Conservation (phyloP, 2,329 filamentous ascomycete species). For the Colletotrichum tofieldiae region DNA sequence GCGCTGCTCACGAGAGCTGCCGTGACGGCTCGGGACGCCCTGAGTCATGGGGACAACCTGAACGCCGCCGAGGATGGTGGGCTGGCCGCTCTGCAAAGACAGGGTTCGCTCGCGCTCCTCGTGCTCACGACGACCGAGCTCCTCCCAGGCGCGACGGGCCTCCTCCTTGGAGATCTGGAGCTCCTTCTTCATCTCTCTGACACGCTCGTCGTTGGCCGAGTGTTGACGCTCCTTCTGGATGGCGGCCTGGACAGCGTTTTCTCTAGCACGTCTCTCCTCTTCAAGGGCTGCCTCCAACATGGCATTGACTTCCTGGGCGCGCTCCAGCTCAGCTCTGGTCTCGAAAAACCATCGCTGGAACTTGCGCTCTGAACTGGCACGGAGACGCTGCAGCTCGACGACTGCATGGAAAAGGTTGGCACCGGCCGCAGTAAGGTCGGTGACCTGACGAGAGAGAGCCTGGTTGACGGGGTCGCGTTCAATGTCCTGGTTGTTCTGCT, state of each 20-base stretch:
- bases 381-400: constrained; percentile 92
- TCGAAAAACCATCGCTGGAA: constrained; percentile 99
- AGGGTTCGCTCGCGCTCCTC: constrained; percentile 90
- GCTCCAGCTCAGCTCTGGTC: constrained; percentile 89
- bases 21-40: constrained; percentile 72
- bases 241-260: constrained; percentile 77
- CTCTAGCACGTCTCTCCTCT: constrained; percentile 79
- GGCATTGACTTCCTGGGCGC: constrained; percentile 84
- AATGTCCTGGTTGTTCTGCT: constrained; percentile 91
- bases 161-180: constrained; percentile 96
- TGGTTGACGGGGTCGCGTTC: constrained; percentile 86
- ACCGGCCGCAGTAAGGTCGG: constrained; percentile 95
- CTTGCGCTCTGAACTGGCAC: constrained; percentile 95
- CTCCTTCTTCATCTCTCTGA: constrained; percentile 94
- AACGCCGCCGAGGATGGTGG: constrained; percentile 91
- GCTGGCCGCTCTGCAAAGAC: constrained; percentile 88
- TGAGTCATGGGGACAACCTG: constrained; percentile 95
- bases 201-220: constrained; percentile 79
- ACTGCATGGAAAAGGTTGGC: constrained; percentile 98
- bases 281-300: constrained; percentile 84
- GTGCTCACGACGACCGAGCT: constrained; percentile 92
- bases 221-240: constrained; percentile 80
- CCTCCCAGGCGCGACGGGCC: constrained; percentile 95
- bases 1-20: constrained; percentile 59
- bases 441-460: constrained; percentile 93